These are phyloP conservation scores for Colletotrichum eremochloae DNA, from an alignment of 2,329 filamentous ascomycete genomes.

Conservation along the genomic window DNA sequence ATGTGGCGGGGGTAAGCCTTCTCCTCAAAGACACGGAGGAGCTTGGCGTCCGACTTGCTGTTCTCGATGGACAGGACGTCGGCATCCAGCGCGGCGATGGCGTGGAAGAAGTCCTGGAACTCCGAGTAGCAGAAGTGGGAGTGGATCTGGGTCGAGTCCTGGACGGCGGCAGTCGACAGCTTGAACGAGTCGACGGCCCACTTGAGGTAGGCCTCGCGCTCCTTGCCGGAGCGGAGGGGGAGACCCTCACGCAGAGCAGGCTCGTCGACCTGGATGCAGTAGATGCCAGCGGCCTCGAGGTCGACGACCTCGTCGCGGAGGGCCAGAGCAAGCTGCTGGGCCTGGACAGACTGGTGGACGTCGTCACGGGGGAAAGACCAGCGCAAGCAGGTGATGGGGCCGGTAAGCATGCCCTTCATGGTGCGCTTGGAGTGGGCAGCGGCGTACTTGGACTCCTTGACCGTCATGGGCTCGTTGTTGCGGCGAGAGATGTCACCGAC, in stretches of 20 bases:
- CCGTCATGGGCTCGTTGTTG: constrained; percentile 85
- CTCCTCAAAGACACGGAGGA: constrained; percentile 98
- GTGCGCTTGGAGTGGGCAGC: constrained; percentile 96
- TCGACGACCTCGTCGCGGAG: constrained; percentile 99
- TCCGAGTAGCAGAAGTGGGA: constrained; percentile 99
- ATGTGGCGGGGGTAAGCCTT: constrained; percentile 98
- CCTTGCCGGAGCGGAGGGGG: constrained; percentile 91
- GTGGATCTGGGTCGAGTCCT: constrained; percentile 98
- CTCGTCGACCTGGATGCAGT: constrained; percentile 99
- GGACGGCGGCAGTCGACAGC: constrained; percentile 91
- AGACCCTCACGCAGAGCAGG: constrained; percentile 99
- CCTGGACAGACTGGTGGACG: constrained; percentile 98
- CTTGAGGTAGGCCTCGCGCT: constrained; percentile 95
- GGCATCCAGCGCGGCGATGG: constrained; percentile 96
- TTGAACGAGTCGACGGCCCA: constrained; percentile 99
- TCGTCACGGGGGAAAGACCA: constrained; percentile 99
- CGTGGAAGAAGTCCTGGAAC: constrained; percentile 99
- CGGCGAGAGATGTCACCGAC: constrained; percentile 98
- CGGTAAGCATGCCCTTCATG: constrained; percentile 99
- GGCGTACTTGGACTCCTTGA: constrained; percentile 99
- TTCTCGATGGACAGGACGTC: constrained; percentile 99
- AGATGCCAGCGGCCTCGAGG: constrained; percentile 95
- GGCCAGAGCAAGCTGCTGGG: constrained; percentile 97
- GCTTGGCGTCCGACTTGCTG: constrained; percentile 99
- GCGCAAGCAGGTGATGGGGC: constrained; percentile 97